Conservation (phyloP, 169 alveolate genomes). For the Theileria annulata region DNA sequence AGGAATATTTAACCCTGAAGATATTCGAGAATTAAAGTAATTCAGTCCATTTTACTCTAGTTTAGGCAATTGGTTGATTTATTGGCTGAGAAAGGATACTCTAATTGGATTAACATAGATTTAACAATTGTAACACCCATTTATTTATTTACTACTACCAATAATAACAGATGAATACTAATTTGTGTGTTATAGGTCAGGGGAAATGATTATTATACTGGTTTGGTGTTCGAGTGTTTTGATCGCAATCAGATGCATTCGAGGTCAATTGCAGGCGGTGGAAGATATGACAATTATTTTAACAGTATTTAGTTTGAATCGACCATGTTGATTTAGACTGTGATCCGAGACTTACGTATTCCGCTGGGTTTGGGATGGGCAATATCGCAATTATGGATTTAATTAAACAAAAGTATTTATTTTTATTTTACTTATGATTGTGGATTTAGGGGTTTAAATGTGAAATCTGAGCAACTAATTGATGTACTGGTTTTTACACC, state of each 20-base stretch:
- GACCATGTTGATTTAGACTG: background rate
- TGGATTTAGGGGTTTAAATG: conserved; percentile 6
- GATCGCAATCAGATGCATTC: conserved; percentile 26
- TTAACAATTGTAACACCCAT: conserved; percentile 40
- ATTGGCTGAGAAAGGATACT: conserved; percentile 14
- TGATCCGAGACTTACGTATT: conserved; percentile 24
- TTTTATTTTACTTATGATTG: background rate
- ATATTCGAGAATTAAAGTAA: conserved; percentile 16
- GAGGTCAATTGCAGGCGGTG: conserved; percentile 69
- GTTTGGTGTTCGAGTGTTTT: conserved; percentile 59
- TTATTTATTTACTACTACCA: background rate
- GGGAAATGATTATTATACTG: conserved; percentile 66
- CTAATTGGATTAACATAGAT: conserved; percentile 58
- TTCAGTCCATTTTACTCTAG: no score
- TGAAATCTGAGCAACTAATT: background rate
- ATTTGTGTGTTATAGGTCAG: conserved; percentile 20
- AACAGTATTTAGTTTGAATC: background rate
- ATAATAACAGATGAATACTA: background rate
- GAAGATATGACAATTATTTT: conserved; percentile 62
- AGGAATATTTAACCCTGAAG: conserved; percentile 11
- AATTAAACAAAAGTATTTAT: conserved; percentile 20
- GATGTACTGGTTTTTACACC: conserved; percentile 55
- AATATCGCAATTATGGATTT: conserved; percentile 48
- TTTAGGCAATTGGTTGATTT: conserved; percentile 29
- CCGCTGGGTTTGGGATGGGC: conserved; percentile 69